These are phyloP conservation scores for Neonectria neomacrospora DNA, from an alignment of 2,329 filamentous ascomycete species.

Conservation along the genomic window DNA sequence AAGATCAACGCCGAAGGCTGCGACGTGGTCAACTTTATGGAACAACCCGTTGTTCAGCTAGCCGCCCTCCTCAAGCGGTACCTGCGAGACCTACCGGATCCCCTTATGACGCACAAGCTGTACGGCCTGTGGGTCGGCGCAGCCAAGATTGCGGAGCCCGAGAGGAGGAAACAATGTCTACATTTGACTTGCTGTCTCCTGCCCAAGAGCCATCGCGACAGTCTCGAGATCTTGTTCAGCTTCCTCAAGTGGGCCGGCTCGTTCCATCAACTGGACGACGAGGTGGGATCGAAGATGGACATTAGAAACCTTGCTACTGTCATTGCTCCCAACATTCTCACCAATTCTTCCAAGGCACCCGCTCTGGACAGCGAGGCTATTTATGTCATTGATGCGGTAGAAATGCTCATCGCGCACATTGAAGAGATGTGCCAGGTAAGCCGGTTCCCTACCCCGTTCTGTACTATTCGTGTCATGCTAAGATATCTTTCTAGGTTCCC, in stretches of 20 bases:
- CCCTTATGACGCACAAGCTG: conserved; percentile 93
- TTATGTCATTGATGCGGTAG: conserved; percentile 90
- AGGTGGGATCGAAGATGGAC: conserved; percentile 98
- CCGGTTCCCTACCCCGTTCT: not conserved
- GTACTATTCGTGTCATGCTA: conserved; percentile 21
- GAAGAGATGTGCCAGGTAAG: conserved; percentile 97
- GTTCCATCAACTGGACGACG: conserved; percentile 97
- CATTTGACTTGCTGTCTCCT: conserved; percentile 93
- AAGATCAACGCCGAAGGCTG: conserved; percentile 87
- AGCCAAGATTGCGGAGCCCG: conserved; percentile 85
- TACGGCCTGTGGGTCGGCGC: conserved; percentile 91
- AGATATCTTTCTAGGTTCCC: conserved; percentile 73
- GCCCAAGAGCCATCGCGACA: conserved; percentile 92
- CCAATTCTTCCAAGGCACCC: conserved; percentile 72
- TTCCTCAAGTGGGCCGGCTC: conserved; percentile 98
- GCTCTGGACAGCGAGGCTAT: conserved; percentile 89
- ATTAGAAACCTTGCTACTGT: conserved; percentile 97
- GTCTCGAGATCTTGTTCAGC: conserved; percentile 92
- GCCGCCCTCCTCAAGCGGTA: conserved; percentile 96
- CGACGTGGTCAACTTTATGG: conserved; percentile 85
- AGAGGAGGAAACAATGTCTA: conserved; percentile 84
- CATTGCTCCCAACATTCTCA: conserved; percentile 94
- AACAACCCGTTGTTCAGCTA: conserved; percentile 91
- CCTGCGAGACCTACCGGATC: conserved; percentile 92
- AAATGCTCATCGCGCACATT: conserved; percentile 90